Evolutionary conservation across 768 basidiomycete genomes (phyloP).

Genomic region (Naganishia vaughanmartiniae): DNA sequence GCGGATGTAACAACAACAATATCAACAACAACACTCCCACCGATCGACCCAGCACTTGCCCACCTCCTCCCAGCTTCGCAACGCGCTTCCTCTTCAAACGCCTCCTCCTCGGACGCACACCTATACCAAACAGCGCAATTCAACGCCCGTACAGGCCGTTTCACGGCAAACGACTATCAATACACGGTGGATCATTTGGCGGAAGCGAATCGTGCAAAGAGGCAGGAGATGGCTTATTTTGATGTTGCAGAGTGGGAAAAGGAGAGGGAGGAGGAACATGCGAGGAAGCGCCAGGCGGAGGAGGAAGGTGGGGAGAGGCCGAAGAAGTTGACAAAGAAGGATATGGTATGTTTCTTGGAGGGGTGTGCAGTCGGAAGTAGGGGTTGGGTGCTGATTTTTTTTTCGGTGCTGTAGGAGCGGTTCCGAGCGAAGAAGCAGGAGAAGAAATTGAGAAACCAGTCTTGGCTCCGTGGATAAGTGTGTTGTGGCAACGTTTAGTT

Average conservation of each 20-base stretch:
- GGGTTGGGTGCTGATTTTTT: not conserved
- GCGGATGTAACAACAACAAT: not conserved
- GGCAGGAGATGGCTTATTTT: constrained; percentile 49
- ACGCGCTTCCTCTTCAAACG: constrained; percentile 7
- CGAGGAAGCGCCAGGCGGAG: constrained; percentile 32
- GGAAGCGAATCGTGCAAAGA: constrained; percentile 45
- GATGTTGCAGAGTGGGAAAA: constrained; percentile 51
- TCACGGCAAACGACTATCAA: constrained; percentile 42
- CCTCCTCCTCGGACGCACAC: constrained; percentile 7
- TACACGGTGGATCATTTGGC: constrained; percentile 46
- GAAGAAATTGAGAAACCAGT: constrained; percentile 42
- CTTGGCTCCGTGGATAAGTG: constrained; percentile 46
- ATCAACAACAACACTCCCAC: constrained; percentile 20
- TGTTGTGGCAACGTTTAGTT: too few relatives aligned
- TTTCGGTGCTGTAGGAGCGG: constrained; percentile 39
- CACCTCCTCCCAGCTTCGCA: constrained; percentile 42
- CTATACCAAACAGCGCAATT: constrained; percentile 42
- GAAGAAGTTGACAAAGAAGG: constrained; percentile 47
- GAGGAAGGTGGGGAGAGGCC: constrained; percentile 20
- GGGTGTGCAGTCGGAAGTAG: not conserved
- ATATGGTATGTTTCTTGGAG: constrained; percentile 43
- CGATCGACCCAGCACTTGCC: constrained; percentile 45
- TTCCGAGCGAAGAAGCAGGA: constrained; percentile 48
- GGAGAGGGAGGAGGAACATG: constrained; percentile 39
- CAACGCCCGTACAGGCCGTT: constrained; percentile 49